Percentiles rank a stretch among this genome's conserved stretches.
phyloP scores from a whole-genome alignment of 768 basidiomycete genomes.

The Lactarius vividus region DNA sequence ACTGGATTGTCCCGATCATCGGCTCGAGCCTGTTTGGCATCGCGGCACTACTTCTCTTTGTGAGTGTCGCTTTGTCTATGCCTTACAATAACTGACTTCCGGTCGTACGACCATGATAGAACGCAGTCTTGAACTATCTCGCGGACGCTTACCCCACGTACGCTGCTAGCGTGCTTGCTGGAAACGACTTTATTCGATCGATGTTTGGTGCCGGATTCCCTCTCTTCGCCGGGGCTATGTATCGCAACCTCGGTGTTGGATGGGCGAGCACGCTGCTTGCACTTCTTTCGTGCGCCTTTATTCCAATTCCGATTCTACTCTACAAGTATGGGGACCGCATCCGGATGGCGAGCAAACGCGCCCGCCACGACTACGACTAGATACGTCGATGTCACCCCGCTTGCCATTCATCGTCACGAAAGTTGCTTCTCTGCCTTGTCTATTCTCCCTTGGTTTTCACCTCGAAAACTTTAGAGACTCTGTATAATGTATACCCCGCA shows the following conservation, averaged over 20 bases:
- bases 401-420: not conserved
- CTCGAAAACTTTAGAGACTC: not conserved
- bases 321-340: conserved; percentile 25
- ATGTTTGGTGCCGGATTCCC: conserved; percentile 27
- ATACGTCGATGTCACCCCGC: not conserved
- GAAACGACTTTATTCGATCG: conserved; percentile 37
- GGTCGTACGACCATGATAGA: not conserved
- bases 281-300: conserved; percentile 31
- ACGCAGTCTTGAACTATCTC: conserved; percentile 34
- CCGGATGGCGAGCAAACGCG: conserved; percentile 25
- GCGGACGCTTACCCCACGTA: conserved; percentile 35
- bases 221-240: conserved; percentile 30
- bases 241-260: conserved; percentile 31
- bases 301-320: conserved; percentile 30
- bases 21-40: conserved; percentile 36
- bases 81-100: conserved; percentile 20
- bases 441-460: not conserved
- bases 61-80: conserved; percentile 28
- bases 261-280: conserved; percentile 32
- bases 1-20: conserved; percentile 39
- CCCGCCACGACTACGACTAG: conserved; percentile 27
- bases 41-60: conserved; percentile 36
- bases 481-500: not conserved
- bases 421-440: not conserved
- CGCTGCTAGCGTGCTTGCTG: conserved; percentile 37